Evolutionary conservation across 108 stramenopile genomes (phyloP).

Genomic region (Nitzschia putrida): DNA sequence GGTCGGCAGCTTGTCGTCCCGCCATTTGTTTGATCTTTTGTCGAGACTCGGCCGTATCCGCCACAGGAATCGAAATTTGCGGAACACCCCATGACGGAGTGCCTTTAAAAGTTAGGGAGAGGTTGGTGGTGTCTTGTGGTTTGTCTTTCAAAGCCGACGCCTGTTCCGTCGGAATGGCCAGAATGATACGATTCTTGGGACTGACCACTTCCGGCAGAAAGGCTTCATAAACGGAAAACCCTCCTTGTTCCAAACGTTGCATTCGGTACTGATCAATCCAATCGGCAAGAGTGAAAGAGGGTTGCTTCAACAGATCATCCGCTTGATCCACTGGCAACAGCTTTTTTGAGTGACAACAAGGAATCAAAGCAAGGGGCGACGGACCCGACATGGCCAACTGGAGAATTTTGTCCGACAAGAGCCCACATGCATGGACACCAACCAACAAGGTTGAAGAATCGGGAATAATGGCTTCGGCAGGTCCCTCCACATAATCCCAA

Average conservation of each 20-base stretch:
- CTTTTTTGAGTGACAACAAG: conserved; percentile 58
- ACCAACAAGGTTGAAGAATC: conserved; percentile 53
- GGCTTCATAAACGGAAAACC: conserved; percentile 41
- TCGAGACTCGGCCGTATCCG: conserved; percentile 30
- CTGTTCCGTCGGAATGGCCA: conserved; percentile 34
- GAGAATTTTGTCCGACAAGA: conserved; percentile 53
- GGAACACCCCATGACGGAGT: conserved; percentile 6
- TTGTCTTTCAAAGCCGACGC: not conserved
- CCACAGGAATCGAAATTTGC: conserved; percentile 52
- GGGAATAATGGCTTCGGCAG: conserved; percentile 44
- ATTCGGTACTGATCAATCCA: conserved; percentile 49
- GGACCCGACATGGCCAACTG: conserved; percentile 39
- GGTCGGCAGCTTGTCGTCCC: conserved; percentile 45
- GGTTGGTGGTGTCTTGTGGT: not conserved
- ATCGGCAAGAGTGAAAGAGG: conserved; percentile 24
- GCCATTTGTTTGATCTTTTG: conserved; percentile 30
- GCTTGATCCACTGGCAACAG: conserved; percentile 3
- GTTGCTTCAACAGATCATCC: not conserved
- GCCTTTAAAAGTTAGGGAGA: not conserved
- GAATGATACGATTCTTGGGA: conserved; percentile 58
- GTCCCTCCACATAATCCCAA: conserved; percentile 66
- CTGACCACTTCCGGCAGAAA: conserved; percentile 53
- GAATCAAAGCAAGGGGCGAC: conserved; percentile 62
- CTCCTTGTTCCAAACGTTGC: conserved; percentile 46
- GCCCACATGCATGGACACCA: conserved; percentile 63